Conservation (phyloP, 345 rosid species). For the Noccaea caerulescens region DNA sequence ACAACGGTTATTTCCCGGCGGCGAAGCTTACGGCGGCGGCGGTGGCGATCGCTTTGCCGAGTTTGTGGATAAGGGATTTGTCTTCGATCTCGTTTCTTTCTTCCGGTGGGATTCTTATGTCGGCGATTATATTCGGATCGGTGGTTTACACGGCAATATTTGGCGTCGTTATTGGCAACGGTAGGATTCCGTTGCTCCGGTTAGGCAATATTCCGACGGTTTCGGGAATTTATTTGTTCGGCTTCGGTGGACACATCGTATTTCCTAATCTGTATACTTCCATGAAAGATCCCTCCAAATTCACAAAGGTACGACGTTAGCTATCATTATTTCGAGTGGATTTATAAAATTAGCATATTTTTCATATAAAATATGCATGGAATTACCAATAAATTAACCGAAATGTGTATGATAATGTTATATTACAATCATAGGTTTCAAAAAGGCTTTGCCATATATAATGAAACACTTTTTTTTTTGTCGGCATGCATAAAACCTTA, state of each 20-base stretch:
- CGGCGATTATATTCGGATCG: slow-evolving; percentile 58
- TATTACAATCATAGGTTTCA: neutral
- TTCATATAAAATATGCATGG: neutral
- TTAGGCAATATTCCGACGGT: slow-evolving; percentile 60
- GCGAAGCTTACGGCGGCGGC: slow-evolving; percentile 60
- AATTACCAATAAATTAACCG: too few relatives aligned
- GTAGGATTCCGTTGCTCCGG: slow-evolving; percentile 52
- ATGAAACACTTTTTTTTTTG: neutral
- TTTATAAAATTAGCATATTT: neutral
- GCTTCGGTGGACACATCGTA: slow-evolving; percentile 76
- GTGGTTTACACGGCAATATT: slow-evolving; percentile 60
- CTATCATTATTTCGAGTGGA: neutral
- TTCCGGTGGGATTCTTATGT: slow-evolving; percentile 73
- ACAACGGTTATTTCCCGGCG: slow-evolving; percentile 45
- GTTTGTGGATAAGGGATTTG: slow-evolving; percentile 71
- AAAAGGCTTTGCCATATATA: neutral
- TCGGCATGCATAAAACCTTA: neutral
- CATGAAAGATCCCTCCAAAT: slow-evolving; percentile 81
- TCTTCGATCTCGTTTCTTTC: slow-evolving; percentile 80
- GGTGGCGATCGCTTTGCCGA: slow-evolving; percentile 68
- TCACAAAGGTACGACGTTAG: slow-evolving; percentile 58
- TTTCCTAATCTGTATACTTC: slow-evolving; percentile 72
- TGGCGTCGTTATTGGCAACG: slow-evolving; percentile 52
- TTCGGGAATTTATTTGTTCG: slow-evolving; percentile 69
- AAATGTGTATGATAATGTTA: too few relatives aligned